Evolutionary conservation across 768 basidiomycete species (phyloP).

Genomic region (Rhizopogon sp.): DNA sequence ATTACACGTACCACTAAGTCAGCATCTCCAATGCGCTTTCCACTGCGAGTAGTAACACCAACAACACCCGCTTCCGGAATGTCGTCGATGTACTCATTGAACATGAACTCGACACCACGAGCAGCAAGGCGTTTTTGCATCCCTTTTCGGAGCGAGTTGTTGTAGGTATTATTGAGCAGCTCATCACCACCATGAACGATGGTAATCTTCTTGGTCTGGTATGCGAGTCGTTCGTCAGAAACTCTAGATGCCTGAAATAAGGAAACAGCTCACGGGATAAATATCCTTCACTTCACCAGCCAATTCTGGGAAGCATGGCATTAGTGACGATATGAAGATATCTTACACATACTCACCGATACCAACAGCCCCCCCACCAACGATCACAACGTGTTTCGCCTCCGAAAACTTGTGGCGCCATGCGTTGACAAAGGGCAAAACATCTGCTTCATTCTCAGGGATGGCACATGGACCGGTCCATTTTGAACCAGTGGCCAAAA

Average conservation of each 20-base stretch:
- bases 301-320: conserved; percentile 25
- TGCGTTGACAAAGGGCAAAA: conserved; percentile 22
- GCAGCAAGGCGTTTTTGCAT: conserved; percentile 35
- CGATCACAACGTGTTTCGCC: conserved; percentile 41
- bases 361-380: conserved; percentile 54
- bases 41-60: conserved; percentile 45
- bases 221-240: conserved; percentile 7
- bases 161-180: conserved; percentile 56
- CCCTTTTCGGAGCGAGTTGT: conserved; percentile 45
- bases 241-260: not conserved
- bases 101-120: conserved; percentile 45
- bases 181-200: conserved; percentile 51
- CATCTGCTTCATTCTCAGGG: conserved; percentile 29
- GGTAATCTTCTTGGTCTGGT: conserved; percentile 42
- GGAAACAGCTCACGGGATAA: conserved; percentile 29
- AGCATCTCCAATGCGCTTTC: conserved; percentile 39
- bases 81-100: conserved; percentile 49
- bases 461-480: conserved; percentile 49
- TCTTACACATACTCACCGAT: conserved; percentile 30
- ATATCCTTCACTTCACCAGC: conserved; percentile 41
- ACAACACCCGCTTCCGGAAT: conserved; percentile 31
- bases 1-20: conserved; percentile 51
- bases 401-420: conserved; percentile 29
- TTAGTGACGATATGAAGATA: not conserved
- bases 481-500: conserved; percentile 53